These are phyloP conservation scores for Capronia americana DNA, from an alignment of 2,329 filamentous ascomycete species.

Conservation along the genomic window DNA sequence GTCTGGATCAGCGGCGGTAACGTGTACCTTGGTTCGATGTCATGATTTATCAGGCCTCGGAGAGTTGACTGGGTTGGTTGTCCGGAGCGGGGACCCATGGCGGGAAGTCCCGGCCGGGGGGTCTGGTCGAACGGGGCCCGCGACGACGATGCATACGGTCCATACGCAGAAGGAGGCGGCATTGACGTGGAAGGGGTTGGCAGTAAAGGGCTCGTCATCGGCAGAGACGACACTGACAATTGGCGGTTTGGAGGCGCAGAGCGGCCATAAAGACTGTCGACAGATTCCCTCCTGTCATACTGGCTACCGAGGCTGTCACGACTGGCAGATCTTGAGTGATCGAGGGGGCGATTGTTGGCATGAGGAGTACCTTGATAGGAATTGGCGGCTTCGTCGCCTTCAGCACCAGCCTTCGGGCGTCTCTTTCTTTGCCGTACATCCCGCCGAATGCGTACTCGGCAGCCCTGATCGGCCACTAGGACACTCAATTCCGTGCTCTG, in stretches of 20 bases:
- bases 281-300: slow-evolving; percentile 28
- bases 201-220: slow-evolving; percentile 26
- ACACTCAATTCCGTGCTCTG: slow-evolving; percentile 89
- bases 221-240: slow-evolving; percentile 24
- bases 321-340: slow-evolving; percentile 35
- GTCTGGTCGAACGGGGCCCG: slow-evolving; percentile 11
- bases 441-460: slow-evolving; percentile 90
- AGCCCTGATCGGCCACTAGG: slow-evolving; percentile 93
- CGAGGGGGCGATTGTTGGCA: slow-evolving; percentile 20
- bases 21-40: slow-evolving; percentile 16
- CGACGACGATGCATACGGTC: slow-evolving; percentile 5
- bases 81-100: slow-evolving; percentile 12
- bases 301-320: slow-evolving; percentile 35
- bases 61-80: slow-evolving; percentile 7
- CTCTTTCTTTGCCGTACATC: slow-evolving; percentile 91
- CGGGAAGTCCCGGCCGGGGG: slow-evolving; percentile 4
- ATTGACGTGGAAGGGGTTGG: slow-evolving; percentile 26
- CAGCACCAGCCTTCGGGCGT: slow-evolving; percentile 37
- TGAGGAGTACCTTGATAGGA: slow-evolving; percentile 33
- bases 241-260: slow-evolving; percentile 23
- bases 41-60: slow-evolving; percentile 15
- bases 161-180: slow-evolving; percentile 31
- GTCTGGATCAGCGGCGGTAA: slow-evolving; percentile 17
- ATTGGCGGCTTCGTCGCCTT: slow-evolving; percentile 31
- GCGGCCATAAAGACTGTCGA: slow-evolving; percentile 34